Evolutionary conservation across 176 grass and related monocot genomes (phyloP).

Genomic region (Leersia perrieri): DNA sequence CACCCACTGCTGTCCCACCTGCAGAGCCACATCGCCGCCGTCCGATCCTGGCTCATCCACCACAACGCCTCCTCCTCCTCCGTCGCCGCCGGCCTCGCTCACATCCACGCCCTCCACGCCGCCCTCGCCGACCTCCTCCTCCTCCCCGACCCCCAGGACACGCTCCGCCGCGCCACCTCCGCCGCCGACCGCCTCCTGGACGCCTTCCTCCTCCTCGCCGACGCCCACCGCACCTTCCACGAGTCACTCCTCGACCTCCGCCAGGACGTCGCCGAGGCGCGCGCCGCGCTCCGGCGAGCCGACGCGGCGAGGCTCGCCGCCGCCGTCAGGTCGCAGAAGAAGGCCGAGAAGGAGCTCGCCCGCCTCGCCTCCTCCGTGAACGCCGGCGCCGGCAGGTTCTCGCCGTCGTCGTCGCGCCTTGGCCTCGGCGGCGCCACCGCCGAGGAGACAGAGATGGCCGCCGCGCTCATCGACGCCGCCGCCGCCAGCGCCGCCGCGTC

Average conservation of each 20-base stretch:
- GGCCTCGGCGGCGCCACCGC: background rate
- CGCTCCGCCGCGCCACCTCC: background rate
- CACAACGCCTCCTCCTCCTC: background rate
- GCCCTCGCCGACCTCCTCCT: constrained; percentile 46
- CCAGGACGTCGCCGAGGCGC: background rate
- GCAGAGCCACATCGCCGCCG: background rate
- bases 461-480: constrained; percentile 27
- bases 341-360: constrained; percentile 33
- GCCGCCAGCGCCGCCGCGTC: constrained; percentile 21
- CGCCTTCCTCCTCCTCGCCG: constrained; percentile 56
- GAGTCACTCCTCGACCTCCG: constrained; percentile 26
- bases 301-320: constrained; percentile 21
- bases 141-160: constrained; percentile 31
- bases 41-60: constrained; percentile 6
- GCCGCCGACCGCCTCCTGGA: constrained; percentile 40
- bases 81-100: constrained; percentile 15
- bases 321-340: constrained; percentile 21
- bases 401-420: background rate
- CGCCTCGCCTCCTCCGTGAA: background rate
- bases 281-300: constrained; percentile 13
- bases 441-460: constrained; percentile 33
- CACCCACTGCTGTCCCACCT: constrained; percentile 50
- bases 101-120: constrained; percentile 38
- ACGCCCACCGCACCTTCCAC: constrained; percentile 50
- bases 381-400: background rate